Conservation (phyloP, 768 basidiomycete species). For the Hortiboletus campestris region DNA sequence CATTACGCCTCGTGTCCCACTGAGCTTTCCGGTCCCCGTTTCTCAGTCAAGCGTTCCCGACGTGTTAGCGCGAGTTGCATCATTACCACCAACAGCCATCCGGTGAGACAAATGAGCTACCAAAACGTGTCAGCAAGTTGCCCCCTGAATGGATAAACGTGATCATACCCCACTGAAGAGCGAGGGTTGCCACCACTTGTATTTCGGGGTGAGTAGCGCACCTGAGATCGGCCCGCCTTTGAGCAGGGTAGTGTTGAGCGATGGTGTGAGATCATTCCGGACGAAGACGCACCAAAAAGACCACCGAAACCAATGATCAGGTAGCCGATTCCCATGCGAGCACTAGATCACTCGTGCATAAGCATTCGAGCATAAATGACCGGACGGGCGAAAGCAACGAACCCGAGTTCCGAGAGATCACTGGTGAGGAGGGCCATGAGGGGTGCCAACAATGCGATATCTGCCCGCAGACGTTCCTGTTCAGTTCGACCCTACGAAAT, state of each 20-base stretch:
- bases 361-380: neutral
- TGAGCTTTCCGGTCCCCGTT: neutral
- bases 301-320: conserved; percentile 12
- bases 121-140: neutral
- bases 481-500: neutral
- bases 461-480: conserved; percentile 14
- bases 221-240: conserved; percentile 58
- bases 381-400: neutral
- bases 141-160: neutral
- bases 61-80: conserved; percentile 11
- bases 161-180: conserved; percentile 45
- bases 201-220: conserved; percentile 49
- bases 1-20: neutral
- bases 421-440: conserved; percentile 43
- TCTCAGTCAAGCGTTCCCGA: neutral
- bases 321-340: conserved; percentile 26
- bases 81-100: neutral
- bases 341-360: conserved; percentile 8
- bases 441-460: conserved; percentile 40
- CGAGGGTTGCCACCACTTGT: conserved; percentile 55
- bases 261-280: neutral
- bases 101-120: conserved; percentile 11
- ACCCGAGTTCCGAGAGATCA: conserved; percentile 52
- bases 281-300: conserved; percentile 19
- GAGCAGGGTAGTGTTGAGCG: neutral